phyloP scores from a whole-genome alignment of 768 basidiomycete genomes.

The Roridomyces roridus region DNA sequence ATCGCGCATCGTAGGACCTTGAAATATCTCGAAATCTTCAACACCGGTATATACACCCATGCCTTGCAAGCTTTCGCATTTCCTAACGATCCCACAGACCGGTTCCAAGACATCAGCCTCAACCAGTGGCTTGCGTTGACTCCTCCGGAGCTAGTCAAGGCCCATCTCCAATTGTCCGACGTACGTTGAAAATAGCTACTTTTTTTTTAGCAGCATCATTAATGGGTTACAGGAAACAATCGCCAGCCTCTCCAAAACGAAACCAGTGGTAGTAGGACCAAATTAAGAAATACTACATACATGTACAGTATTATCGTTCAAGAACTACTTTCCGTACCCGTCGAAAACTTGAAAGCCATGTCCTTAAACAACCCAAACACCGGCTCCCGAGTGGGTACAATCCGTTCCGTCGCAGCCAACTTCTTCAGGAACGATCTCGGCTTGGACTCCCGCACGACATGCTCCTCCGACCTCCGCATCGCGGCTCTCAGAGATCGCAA shows the following conservation, averaged over 20 bases:
- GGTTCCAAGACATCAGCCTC: slow-evolving; percentile 47
- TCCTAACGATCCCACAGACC: slow-evolving; percentile 25
- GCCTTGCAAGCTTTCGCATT: neutral
- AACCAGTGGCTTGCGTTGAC: slow-evolving; percentile 54
- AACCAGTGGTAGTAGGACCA: slow-evolving; percentile 19
- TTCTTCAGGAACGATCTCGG: slow-evolving; percentile 11
- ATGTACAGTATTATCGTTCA: neutral
- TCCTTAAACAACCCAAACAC: slow-evolving; percentile 7
- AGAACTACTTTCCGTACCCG: neutral
- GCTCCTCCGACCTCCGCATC: slow-evolving; percentile 1
- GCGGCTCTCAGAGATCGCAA: slow-evolving; percentile 10
- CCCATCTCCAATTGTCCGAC: slow-evolving; percentile 47
- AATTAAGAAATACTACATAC: neutral
- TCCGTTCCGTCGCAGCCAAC: slow-evolving; percentile 9
- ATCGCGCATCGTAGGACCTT: slow-evolving; percentile 35
- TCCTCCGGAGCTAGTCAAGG: slow-evolving; percentile 52
- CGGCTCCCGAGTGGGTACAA: slow-evolving; percentile 5
- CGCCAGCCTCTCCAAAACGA: slow-evolving; percentile 25
- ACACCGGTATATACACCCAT: slow-evolving; percentile 37
- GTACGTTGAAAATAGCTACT: slow-evolving; percentile 10
- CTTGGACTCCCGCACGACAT: neutral
- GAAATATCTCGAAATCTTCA: slow-evolving; percentile 55
- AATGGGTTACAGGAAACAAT: slow-evolving; percentile 16
- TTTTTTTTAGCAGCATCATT: neutral
- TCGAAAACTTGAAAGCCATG: slow-evolving; percentile 3